These are phyloP conservation scores for Blumeriella jaapii DNA, from an alignment of 2,329 filamentous ascomycete genomes.

Conservation along the genomic window DNA sequence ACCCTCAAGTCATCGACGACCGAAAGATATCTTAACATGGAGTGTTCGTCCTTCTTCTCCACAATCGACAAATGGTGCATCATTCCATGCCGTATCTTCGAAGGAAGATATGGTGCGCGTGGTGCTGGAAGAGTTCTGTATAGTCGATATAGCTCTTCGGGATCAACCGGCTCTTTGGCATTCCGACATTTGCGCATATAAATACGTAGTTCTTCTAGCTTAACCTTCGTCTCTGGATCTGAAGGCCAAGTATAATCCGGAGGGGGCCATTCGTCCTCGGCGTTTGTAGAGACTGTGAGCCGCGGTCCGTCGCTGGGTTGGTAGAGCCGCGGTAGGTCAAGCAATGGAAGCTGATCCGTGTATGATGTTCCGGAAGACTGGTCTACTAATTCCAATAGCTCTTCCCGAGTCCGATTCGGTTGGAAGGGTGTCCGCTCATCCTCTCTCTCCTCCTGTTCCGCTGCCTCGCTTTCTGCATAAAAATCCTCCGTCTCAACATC, in stretches of 20 bases:
- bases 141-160: conserved; percentile 25
- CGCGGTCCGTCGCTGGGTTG: conserved; percentile 38
- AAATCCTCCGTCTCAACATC: conserved; percentile 2
- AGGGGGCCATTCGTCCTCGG: conserved; percentile 33
- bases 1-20: conserved; percentile 74
- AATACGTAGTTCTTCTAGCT: conserved; percentile 17
- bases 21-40: conserved; percentile 74
- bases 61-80: conserved; percentile 24
- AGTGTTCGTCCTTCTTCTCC: conserved; percentile 29
- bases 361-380: conserved; percentile 36
- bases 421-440: conserved; percentile 3
- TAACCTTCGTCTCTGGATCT: conserved; percentile 19
- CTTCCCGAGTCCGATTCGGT: conserved; percentile 28
- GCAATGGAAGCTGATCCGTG: conserved; percentile 41
- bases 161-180: conserved; percentile 10
- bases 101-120: conserved; percentile 24
- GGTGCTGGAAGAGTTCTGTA: conserved; percentile 28
- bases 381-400: conserved; percentile 42
- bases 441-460: neutral
- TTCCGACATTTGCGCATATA: conserved; percentile 11
- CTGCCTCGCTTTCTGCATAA: conserved; percentile 2
- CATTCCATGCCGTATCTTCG: conserved; percentile 22
- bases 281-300: conserved; percentile 38
- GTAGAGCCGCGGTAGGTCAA: conserved; percentile 41
- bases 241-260: conserved; percentile 23